Conservation (phyloP, 495 filamentous ascomycete species). For the Tuber microsphaerosporum region DNA sequence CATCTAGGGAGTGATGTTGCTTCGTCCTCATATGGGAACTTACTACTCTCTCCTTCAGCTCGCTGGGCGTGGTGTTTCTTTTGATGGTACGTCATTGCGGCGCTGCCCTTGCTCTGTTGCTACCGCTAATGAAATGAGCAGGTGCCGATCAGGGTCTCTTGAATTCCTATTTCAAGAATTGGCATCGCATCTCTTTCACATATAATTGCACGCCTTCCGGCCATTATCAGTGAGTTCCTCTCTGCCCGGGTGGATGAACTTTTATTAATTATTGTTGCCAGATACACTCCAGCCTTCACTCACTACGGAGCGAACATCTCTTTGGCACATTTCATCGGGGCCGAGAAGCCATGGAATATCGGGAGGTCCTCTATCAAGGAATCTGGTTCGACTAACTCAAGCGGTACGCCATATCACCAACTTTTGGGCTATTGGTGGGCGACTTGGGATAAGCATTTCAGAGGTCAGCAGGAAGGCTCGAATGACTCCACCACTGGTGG, state of each 20-base stretch:
- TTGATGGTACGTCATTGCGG: slow-evolving; percentile 58
- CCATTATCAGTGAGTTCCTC: slow-evolving; percentile 32
- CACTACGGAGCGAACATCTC: slow-evolving; percentile 84
- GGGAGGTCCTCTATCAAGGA: slow-evolving; percentile 45
- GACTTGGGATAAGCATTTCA: slow-evolving; percentile 71
- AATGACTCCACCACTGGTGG: neutral
- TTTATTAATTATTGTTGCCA: slow-evolving; percentile 9
- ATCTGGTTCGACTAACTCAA: slow-evolving; percentile 44
- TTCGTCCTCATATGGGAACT: slow-evolving; percentile 78
- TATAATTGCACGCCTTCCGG: slow-evolving; percentile 74
- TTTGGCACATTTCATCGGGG: slow-evolving; percentile 87
- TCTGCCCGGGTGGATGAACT: neutral
- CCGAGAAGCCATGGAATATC: slow-evolving; percentile 79
- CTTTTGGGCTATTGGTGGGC: slow-evolving; percentile 83
- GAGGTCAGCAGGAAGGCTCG: slow-evolving; percentile 5
- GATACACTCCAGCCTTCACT: slow-evolving; percentile 66
- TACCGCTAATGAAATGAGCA: slow-evolving; percentile 23
- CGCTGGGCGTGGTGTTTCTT: slow-evolving; percentile 79
- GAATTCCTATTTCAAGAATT: slow-evolving; percentile 87
- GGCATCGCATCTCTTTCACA: slow-evolving; percentile 81
- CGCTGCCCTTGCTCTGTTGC: neutral
- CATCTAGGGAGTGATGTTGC: slow-evolving; percentile 68
- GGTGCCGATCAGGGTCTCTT: slow-evolving; percentile 85
- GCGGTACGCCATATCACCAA: slow-evolving; percentile 65
- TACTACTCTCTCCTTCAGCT: slow-evolving; percentile 77